phyloP scores from a whole-genome alignment of 73 alveolate species.

The Tetrahymena borealis region DNA sequence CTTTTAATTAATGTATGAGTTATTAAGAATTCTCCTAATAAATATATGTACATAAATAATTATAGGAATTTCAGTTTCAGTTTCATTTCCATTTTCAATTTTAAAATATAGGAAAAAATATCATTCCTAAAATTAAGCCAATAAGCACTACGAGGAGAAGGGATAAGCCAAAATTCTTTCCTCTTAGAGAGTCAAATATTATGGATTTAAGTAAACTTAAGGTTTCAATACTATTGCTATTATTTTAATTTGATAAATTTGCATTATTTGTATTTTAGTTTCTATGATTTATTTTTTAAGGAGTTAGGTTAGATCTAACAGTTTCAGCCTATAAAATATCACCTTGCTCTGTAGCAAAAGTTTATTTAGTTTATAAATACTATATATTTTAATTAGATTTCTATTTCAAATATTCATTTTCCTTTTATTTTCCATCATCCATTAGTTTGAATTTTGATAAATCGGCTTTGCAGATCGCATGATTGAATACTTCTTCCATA shows the following conservation, averaged over 20 bases:
- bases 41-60: no score
- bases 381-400: no score
- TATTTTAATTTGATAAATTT: background rate
- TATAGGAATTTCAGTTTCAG: no score
- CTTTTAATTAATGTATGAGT: no score
- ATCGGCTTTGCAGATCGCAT: background rate
- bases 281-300: background rate
- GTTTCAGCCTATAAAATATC: background rate
- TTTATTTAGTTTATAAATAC: background rate
- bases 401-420: no score
- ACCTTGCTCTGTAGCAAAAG: background rate
- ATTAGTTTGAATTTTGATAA: background rate
- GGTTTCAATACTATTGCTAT: background rate
- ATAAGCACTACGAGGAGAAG: background rate
- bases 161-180: background rate
- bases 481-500: background rate
- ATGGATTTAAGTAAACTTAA: background rate
- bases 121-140: background rate
- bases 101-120: background rate
- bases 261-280: background rate
- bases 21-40: no score
- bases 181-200: background rate
- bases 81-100: no score
- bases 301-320: background rate
- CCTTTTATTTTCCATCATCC: no score